Conservation (phyloP, 768 basidiomycete genomes). For the Boletus pseudopeckii region DNA sequence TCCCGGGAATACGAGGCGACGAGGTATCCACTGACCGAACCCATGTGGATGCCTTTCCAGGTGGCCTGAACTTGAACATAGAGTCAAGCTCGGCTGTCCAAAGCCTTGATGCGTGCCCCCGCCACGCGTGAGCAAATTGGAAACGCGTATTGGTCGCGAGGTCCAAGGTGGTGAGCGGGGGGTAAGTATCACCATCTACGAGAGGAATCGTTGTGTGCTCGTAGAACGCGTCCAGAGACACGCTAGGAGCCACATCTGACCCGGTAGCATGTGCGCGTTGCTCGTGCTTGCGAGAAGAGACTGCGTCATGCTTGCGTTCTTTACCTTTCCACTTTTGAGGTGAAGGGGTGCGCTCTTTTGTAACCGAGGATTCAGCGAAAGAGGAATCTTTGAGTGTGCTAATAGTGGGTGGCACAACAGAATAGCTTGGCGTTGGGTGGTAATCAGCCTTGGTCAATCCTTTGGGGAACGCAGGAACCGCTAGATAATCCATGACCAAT, state of each 20-base stretch:
- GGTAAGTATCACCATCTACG: slow-evolving; percentile 12
- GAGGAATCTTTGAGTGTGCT: neutral
- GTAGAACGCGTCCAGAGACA: slow-evolving; percentile 11
- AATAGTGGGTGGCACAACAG: neutral
- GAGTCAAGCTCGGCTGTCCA: slow-evolving; percentile 8
- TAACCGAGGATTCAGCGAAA: neutral
- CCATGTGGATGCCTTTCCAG: slow-evolving; percentile 2
- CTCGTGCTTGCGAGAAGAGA: neutral
- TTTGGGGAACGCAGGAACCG: slow-evolving; percentile 21
- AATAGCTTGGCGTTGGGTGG: neutral
- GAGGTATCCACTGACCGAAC: neutral
- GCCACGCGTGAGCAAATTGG: slow-evolving; percentile 20
- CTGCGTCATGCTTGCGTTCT: slow-evolving; percentile 11
- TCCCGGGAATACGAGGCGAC: slow-evolving; percentile 6
- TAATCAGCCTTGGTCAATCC: slow-evolving; percentile 23
- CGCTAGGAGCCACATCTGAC: neutral
- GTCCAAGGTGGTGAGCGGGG: slow-evolving; percentile 13
- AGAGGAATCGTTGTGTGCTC: slow-evolving; percentile 13
- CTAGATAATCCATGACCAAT: slow-evolving; percentile 14
- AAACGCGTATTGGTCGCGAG: slow-evolving; percentile 25
- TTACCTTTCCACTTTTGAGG: slow-evolving; percentile 20
- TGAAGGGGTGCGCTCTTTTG: neutral
- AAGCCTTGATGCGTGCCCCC: slow-evolving; percentile 12
- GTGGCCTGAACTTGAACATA: neutral
- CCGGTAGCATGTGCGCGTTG: neutral